phyloP scores from a whole-genome alignment of 257 asterid genomes.

The Jasminum sambac region DNA sequence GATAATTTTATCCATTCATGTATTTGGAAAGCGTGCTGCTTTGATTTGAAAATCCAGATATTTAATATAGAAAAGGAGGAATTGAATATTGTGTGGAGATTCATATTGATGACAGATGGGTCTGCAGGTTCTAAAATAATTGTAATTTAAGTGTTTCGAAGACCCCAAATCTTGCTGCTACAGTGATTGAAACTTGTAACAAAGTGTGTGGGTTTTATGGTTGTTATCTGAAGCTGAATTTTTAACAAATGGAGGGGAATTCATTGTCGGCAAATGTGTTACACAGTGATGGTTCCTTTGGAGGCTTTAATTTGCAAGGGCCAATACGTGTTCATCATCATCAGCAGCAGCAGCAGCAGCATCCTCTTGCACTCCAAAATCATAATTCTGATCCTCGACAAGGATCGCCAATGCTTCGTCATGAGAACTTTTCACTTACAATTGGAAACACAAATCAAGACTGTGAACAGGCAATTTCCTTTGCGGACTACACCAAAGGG shows the following conservation, averaged over 20 bases:
- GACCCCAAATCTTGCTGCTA: background rate
- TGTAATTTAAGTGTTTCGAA: background rate
- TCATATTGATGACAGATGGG: background rate
- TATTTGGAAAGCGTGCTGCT: background rate
- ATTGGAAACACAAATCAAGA: conserved; percentile 46
- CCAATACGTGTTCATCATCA: conserved; percentile 48
- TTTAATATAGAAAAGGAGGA: conserved; percentile 1
- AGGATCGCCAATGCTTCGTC: conserved; percentile 44
- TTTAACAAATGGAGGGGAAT: conserved; percentile 42
- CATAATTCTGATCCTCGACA: conserved; percentile 33
- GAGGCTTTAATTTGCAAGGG: conserved; percentile 55
- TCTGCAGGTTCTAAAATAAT: background rate
- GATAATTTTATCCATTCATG: background rate
- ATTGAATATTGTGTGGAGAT: background rate
- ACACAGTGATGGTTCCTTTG: conserved; percentile 46
- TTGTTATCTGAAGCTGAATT: conserved; percentile 23
- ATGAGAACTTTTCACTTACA: conserved; percentile 56
- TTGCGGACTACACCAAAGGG: conserved; percentile 42
- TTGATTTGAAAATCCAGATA: background rate
- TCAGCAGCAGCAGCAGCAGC: conserved; percentile 58
- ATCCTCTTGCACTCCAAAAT: conserved; percentile 32
- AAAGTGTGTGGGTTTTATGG: conserved; percentile 22
- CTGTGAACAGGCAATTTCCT: conserved; percentile 39
- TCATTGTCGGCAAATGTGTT: conserved; percentile 48
- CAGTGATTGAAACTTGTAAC: background rate